Base-by-base conservation (phyloP, 768 basidiomycete genomes). In the Hygrocybe punicea region DNA sequence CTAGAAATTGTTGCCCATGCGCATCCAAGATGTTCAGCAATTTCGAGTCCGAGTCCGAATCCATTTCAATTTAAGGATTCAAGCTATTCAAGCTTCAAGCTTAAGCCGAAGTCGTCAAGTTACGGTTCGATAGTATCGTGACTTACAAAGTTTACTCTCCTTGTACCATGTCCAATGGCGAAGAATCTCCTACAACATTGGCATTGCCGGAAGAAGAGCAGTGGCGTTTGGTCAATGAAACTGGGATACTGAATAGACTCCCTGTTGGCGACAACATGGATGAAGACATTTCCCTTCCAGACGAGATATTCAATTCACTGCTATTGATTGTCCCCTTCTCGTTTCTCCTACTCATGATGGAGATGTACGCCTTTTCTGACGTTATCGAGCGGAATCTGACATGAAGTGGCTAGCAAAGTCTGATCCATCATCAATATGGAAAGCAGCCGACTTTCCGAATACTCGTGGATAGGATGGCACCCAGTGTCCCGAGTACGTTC, bases 351-450 rank as follows among this genome's bases (percentile, higher is more conserved):
- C 64, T 92, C 14, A 73, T 91, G 75, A 91, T 93, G 89, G 86
- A 91, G 66, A 88, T 93, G 91, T 93, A 67, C 64, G 89, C 74
- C 17, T 56, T 51, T 35, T 55, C 49, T 35, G 34, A 13, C 54
- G 42, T 49, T 56, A 48, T 29, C 51, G 53, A 17, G 53, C 51
- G 17, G 45, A 17, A 29, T n/a, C 17, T 40, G n/a, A 33, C 42
- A n/a, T 13, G n/a, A 21, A n/a, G 36, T 51, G 13, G 17, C 35
- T 14, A 47, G 37, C 29, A 11, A 58, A 93, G 91, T 56, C 74
- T 93, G 44, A 81, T 91, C 45, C 89, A 89, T 64, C 83, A 82
- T 50, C 91, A 93, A 69, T 93, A 93, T 59, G 84, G 83, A 37
- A 80, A 83, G 67, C 70, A 76, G n/a, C 76, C 83, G 1, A 73